Evolutionary conservation across 805 yeast genomes (phyloP).

Genomic region (Kodamaea fukazawae): DNA sequence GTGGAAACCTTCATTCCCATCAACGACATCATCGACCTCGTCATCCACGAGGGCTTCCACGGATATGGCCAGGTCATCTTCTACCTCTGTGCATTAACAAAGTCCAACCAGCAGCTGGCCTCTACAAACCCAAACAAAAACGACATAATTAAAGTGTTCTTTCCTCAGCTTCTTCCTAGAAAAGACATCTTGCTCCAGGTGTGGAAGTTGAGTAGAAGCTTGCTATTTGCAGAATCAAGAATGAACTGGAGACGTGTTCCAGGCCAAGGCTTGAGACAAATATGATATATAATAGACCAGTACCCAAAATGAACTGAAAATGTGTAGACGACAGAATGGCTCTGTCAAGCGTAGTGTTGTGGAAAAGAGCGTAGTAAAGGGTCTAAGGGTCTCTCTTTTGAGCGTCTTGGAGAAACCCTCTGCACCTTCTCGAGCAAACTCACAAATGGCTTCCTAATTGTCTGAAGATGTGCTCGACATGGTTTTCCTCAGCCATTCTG

Average conservation of each 20-base stretch:
- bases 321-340: no score
- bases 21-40: constrained; percentile 56
- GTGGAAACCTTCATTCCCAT: constrained; percentile 51
- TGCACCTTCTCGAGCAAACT: no score
- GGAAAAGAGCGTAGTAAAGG: no score
- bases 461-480: constrained; percentile 28
- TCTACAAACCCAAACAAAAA: constrained; percentile 11
- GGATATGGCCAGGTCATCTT: constrained; percentile 63
- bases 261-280: constrained; percentile 33
- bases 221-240: constrained; percentile 31
- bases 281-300: not conserved
- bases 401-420: no score
- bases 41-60: constrained; percentile 73
- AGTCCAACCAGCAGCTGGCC: constrained; percentile 16
- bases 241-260: constrained; percentile 36
- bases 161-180: constrained; percentile 42
- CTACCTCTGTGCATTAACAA: constrained; percentile 59
- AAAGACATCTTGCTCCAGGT: constrained; percentile 39
- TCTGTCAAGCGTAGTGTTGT: no score
- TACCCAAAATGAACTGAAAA: no score
- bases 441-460: constrained; percentile 25
- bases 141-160: constrained; percentile 33
- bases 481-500: constrained; percentile 27
- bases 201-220: constrained; percentile 36
- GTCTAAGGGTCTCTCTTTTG: no score